These are phyloP conservation scores for Adansonia digitata DNA, from an alignment of 345 rosid genomes.

Conservation along the genomic window DNA sequence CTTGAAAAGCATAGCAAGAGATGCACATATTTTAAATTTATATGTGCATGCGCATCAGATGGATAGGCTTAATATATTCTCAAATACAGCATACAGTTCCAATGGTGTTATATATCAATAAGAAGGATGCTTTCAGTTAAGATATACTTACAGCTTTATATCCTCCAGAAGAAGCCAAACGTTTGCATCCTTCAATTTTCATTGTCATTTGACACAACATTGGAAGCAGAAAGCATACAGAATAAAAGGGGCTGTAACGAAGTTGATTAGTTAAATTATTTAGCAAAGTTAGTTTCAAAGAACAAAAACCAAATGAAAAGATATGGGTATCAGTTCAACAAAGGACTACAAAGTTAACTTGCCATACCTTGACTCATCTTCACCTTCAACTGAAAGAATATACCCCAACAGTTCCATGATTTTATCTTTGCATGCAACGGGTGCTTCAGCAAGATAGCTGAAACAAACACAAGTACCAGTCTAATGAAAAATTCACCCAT, in stretches of 20 bases:
- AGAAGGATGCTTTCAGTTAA: too few relatives aligned
- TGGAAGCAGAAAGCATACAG: too few relatives aligned
- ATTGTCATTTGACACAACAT: too few relatives aligned
- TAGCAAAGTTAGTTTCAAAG: slow-evolving; percentile 19
- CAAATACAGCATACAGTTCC: not conserved
- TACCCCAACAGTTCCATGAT: too few relatives aligned
- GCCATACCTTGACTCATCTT: too few relatives aligned
- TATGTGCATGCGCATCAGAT: not conserved
- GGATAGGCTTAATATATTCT: not conserved
- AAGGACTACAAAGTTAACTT: too few relatives aligned
- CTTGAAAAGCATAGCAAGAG: not conserved
- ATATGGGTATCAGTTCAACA: not conserved
- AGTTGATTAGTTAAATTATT: slow-evolving; percentile 11
- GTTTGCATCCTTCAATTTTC: too few relatives aligned
- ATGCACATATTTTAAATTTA: not conserved
- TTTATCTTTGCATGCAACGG: too few relatives aligned
- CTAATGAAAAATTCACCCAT: not conserved
- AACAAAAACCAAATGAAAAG: slow-evolving; percentile 1
- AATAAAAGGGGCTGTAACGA: slow-evolving; percentile 55
- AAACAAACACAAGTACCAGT: slow-evolving; percentile 5
- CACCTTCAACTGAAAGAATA: too few relatives aligned
- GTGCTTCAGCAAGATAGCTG: slow-evolving; percentile 90
- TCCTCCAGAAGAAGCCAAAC: slow-evolving; percentile 51
- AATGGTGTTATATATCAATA: not conserved
- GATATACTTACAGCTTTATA: too few relatives aligned